Conservation (phyloP, 73 alveolate species). For the Uronychia binucleata region DNA sequence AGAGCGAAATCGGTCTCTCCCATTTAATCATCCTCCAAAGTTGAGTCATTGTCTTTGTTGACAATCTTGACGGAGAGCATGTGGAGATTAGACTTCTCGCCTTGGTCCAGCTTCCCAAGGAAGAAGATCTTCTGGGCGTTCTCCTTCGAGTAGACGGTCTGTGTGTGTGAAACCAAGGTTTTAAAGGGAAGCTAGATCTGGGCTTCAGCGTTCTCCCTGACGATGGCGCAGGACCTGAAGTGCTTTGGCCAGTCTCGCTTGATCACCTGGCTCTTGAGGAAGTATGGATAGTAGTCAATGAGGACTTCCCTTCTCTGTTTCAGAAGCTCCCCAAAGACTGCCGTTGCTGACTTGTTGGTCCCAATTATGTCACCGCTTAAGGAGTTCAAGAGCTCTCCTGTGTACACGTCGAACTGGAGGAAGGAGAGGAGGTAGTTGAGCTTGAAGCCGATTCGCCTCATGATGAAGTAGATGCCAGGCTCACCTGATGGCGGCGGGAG, state of each 20-base stretch:
- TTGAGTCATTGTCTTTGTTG: not conserved
- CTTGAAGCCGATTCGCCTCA: not conserved
- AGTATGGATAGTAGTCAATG: constrained; percentile 21
- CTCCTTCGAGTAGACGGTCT: not conserved
- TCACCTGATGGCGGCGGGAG: not conserved
- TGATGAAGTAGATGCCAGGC: not conserved
- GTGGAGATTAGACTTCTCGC: not conserved
- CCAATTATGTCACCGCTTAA: not conserved
- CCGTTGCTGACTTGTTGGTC: not conserved
- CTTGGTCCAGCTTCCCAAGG: not conserved
- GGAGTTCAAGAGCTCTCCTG: not conserved
- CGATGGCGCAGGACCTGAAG: not conserved
- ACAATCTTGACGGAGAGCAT: not conserved
- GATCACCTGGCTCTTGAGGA: constrained; percentile 18
- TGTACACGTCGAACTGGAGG: not conserved
- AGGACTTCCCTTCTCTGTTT: not conserved
- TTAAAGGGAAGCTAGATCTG: not conserved
- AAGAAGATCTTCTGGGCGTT: not conserved
- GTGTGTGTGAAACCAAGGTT: not conserved
- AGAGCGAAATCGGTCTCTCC: not conserved
- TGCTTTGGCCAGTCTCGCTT: constrained; percentile 37
- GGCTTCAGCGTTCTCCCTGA: constrained; percentile 1
- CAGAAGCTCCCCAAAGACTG: constrained; percentile 20
- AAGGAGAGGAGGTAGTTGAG: not conserved
- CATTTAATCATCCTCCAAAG: not conserved